phyloP scores from a whole-genome alignment of 208 protist species.

The Angomonas desouzai region DNA sequence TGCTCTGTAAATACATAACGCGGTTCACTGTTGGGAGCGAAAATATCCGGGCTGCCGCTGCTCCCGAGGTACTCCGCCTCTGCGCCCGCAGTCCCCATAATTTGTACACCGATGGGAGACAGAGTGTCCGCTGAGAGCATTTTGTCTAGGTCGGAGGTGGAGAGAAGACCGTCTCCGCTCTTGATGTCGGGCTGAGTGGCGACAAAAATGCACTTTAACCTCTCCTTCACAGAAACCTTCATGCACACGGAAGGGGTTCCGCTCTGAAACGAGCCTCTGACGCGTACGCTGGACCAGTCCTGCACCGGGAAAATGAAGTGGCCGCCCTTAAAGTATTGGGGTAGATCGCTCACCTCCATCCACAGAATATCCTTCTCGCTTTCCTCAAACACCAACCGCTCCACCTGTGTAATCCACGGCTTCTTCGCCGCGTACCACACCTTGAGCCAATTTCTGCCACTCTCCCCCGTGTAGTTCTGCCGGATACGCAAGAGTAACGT shows the following conservation, averaged over 20 bases:
- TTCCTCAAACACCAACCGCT: conserved; percentile 22
- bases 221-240: conserved; percentile 33
- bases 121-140: neutral
- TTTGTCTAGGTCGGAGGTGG: conserved; percentile 12
- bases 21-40: conserved; percentile 16
- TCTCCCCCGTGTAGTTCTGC: conserved; percentile 17
- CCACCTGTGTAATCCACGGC: conserved; percentile 35
- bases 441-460: conserved; percentile 16
- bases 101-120: conserved; percentile 12
- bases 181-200: conserved; percentile 34
- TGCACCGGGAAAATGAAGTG: conserved; percentile 27
- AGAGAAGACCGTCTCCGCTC: conserved; percentile 6
- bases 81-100: neutral
- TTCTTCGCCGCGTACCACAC: conserved; percentile 37
- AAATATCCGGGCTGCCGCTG: conserved; percentile 14
- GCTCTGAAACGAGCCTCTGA: conserved; percentile 28
- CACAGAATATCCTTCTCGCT: conserved; percentile 28
- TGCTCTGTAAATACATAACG: conserved; percentile 38
- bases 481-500: conserved; percentile 25
- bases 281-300: conserved; percentile 25
- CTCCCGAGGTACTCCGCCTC: neutral
- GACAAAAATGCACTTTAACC: conserved; percentile 26
- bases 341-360: conserved; percentile 56
- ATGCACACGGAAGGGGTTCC: conserved; percentile 36
- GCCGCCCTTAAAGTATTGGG: conserved; percentile 60